phyloP scores from a whole-genome alignment of 805 yeast genomes.

The Novakomyces olei region DNA sequence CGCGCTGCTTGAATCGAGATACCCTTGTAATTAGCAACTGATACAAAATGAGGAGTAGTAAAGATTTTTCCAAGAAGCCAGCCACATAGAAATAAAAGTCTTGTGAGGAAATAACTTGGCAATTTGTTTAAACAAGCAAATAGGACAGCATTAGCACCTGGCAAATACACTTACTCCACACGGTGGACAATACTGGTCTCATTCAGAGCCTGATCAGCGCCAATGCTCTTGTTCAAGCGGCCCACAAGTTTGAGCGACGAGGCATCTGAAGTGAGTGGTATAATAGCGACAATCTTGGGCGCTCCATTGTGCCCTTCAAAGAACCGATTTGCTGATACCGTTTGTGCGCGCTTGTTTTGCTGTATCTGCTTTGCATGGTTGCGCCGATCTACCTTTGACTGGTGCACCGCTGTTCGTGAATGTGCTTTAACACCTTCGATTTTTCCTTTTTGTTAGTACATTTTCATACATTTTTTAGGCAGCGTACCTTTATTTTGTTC shows the following conservation, averaged over 20 bases:
- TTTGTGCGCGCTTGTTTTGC: slow-evolving; percentile 40
- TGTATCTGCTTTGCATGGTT: slow-evolving; percentile 60
- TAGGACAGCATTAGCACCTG: too few relatives aligned
- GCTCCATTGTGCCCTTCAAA: slow-evolving; percentile 67
- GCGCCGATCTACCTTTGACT: slow-evolving; percentile 45
- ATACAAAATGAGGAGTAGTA: too few relatives aligned
- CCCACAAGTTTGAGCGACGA: too few relatives aligned
- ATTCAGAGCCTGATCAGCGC: slow-evolving; percentile 5
- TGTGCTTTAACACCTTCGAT: slow-evolving; percentile 16
- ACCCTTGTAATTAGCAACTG: slow-evolving; percentile 15
- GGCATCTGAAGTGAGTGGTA: slow-evolving; percentile 34
- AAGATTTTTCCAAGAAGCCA: too few relatives aligned
- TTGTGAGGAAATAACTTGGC: too few relatives aligned
- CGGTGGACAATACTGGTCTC: too few relatives aligned
- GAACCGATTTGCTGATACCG: slow-evolving; percentile 37
- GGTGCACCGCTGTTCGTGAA: slow-evolving; percentile 20
- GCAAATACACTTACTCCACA: too few relatives aligned
- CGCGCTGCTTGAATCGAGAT: slow-evolving; percentile 46
- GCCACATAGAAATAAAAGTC: too few relatives aligned
- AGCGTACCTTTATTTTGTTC: slow-evolving; percentile 28
- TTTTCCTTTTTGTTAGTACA: slow-evolving; percentile 85
- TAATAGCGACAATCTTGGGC: slow-evolving; percentile 56
- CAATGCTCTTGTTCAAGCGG: slow-evolving; percentile 12
- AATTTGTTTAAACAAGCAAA: too few relatives aligned
- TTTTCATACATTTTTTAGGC: not conserved